Evolutionary conservation across 2,329 filamentous ascomycete genomes (phyloP).

Genomic region (Zarea fungicola): DNA sequence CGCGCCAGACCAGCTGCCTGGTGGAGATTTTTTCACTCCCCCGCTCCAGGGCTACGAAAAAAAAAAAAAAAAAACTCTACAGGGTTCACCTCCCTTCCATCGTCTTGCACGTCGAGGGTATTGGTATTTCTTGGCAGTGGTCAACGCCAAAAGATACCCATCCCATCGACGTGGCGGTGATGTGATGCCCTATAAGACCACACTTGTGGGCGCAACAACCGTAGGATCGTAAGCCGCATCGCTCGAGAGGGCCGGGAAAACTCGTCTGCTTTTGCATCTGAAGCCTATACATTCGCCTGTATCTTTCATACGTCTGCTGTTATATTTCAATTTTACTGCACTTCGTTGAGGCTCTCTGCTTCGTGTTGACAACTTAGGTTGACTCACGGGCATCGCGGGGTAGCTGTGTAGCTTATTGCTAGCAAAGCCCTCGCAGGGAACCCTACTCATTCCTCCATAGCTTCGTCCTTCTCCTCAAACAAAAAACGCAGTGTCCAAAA

Average conservation of each 20-base stretch:
- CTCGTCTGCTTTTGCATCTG: no score
- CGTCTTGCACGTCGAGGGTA: not conserved
- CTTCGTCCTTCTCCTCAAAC: not conserved
- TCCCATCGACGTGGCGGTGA: slow-evolving; percentile 1
- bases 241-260: not conserved
- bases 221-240: not conserved
- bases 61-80: not conserved
- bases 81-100: slow-evolving; percentile 14
- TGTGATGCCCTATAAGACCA: slow-evolving; percentile 3
- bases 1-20: no score
- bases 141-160: not conserved
- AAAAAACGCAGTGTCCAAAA: not conserved
- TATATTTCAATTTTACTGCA: not conserved
- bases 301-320: not conserved
- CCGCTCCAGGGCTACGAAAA: not conserved
- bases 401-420: not conserved
- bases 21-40: slow-evolving; percentile 11
- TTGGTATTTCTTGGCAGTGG: not conserved
- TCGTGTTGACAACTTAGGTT: not conserved
- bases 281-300: not conserved
- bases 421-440: no score
- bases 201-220: slow-evolving; percentile 7
- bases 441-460: not conserved
- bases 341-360: not conserved
- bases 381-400: slow-evolving; percentile 6